Conservation (phyloP, 2,329 filamentous ascomycete species). For the Aspergillus bombycis region DNA sequence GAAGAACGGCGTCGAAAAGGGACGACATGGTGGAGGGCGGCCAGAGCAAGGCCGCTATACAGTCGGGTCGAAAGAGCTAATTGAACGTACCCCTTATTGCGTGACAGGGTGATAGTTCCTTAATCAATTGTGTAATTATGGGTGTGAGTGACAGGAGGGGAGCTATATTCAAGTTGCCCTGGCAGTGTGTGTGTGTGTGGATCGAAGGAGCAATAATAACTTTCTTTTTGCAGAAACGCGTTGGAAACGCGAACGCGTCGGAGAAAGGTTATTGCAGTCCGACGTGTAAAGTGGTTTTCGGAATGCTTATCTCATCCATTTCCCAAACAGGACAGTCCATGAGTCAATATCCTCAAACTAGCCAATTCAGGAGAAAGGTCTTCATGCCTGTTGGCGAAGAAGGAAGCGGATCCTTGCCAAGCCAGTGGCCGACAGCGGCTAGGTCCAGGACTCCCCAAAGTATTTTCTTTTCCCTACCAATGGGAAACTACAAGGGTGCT, state of each 20-base stretch:
- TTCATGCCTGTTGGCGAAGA: slow-evolving; percentile 14
- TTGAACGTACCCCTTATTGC: neutral
- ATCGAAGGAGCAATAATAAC: neutral
- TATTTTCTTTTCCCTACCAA: slow-evolving; percentile 12
- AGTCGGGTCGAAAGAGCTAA: neutral
- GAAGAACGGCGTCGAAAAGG: slow-evolving; percentile 45
- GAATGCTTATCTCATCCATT: neutral
- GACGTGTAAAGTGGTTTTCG: slow-evolving; percentile 41
- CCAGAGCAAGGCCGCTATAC: slow-evolving; percentile 26
- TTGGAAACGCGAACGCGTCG: slow-evolving; percentile 21
- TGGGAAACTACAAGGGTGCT: neutral
- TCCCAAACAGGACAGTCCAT: neutral
- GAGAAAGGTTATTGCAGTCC: slow-evolving; percentile 20
- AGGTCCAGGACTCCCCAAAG: neutral
- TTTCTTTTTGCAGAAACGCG: slow-evolving; percentile 21
- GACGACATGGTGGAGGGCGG: slow-evolving; percentile 41
- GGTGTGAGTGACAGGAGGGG: neutral
- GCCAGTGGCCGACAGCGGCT: neutral
- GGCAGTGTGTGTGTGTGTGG: neutral
- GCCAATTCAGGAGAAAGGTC: slow-evolving; percentile 16
- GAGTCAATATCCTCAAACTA: slow-evolving; percentile 5
- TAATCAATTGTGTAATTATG: slow-evolving; percentile 8
- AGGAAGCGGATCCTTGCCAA: slow-evolving; percentile 23
- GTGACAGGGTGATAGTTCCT: neutral
- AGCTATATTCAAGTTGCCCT: neutral